Conservation (phyloP, 306 rosid genomes). For the Coriaria nepalensis region DNA sequence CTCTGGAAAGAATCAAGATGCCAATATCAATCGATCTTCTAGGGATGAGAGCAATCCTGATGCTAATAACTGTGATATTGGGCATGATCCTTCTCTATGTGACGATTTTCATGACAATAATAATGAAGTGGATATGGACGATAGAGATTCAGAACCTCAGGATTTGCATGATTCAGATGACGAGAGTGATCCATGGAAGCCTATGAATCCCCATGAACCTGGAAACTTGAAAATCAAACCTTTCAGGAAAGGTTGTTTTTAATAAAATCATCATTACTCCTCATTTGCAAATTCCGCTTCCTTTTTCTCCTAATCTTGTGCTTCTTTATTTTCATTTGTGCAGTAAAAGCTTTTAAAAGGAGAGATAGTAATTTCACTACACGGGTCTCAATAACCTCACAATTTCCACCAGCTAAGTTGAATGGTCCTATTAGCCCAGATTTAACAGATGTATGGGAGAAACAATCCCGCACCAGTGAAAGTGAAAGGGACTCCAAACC, state of each 20-base stretch:
- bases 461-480: constrained; percentile 21
- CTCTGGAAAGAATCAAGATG: constrained; percentile 36
- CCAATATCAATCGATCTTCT: constrained; percentile 33
- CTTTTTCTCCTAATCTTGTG: constrained; percentile 2
- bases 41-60: constrained; percentile 19
- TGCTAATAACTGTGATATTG: constrained; percentile 21
- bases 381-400: constrained; percentile 23
- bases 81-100: constrained; percentile 31
- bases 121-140: constrained; percentile 37
- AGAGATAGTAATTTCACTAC: constrained; percentile 16
- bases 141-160: constrained; percentile 36
- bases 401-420: constrained; percentile 75
- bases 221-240: constrained; percentile 78
- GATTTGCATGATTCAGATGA: constrained; percentile 42
- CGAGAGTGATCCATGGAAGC: constrained; percentile 83
- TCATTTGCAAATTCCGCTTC: not conserved
- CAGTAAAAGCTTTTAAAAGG: constrained; percentile 47
- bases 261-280: constrained; percentile 5
- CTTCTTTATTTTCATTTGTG: constrained; percentile 13
- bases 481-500: constrained; percentile 32
- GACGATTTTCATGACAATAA: constrained; percentile 24
- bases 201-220: constrained; percentile 85
- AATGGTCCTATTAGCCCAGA: constrained; percentile 72
- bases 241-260: constrained; percentile 61
- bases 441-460: constrained; percentile 55